Evolutionary conservation across 2,329 filamentous ascomycete genomes (phyloP), one percentile per base, ranked within the genome.

Genomic region (Rutstroemia sp.): DNA sequence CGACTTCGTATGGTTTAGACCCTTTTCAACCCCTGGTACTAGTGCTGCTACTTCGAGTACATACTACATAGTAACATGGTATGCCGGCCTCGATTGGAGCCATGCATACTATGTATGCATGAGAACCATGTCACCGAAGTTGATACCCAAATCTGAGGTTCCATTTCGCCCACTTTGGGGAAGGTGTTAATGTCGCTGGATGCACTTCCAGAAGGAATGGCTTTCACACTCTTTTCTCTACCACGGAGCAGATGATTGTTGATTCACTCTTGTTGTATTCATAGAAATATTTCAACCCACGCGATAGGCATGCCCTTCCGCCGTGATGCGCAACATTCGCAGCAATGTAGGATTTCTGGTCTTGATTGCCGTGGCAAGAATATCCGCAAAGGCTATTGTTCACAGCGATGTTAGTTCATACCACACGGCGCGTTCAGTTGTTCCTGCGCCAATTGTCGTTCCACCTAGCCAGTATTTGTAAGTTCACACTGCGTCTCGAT

Each of bases 391-490:
- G 44, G 47, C 23, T n/a, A 21, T 40, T 30, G 27, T 30, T 21
- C 8, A 16, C 2, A 21, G 9, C 10, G n/a, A 58, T 39, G 5
- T 9, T 34, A 4, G 49, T 4, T 21, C 39, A 44, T 17, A 36
- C 39, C 36, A 38, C 12, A 8, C 49, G 39, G 53, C 12, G 16
- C 30, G 42, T 25, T 19, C 54, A 45, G 25, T 51, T 9, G 44
- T 57, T 25, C 53, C 60, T 8, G 46, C 21, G 55, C 62, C 46
- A 25, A 51, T 73, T 21, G 64, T 68, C 7, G 69, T 73, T 8
- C 57, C 68, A 12, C 65, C 71, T 6, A 73, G 71, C 58, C 60
- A 72, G 63, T 69, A 72, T 49, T 73, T 73, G 71, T 71, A 67
- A 65, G 48, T 65, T 5, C 34, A 17, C 5, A 8, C 38, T 53